A percentile compares a stretch with the other conserved stretches of the same genome.
Evolutionary conservation across 164 flowering plant genomes (phyloP).

Genomic region (Pachysandra terminalis): DNA sequence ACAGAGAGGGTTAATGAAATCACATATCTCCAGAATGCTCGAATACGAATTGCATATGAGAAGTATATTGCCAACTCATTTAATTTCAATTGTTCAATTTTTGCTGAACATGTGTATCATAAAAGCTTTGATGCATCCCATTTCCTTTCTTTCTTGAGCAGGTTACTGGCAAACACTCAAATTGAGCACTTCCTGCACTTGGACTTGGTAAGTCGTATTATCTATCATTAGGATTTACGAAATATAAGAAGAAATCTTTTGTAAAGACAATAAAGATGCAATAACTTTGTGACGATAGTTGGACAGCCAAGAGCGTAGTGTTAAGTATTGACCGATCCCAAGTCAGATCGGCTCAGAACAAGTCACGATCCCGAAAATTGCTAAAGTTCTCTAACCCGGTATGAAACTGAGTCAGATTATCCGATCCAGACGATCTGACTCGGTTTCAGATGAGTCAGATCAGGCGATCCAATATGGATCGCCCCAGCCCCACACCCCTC

Average conservation of each 20-base stretch:
- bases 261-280: background rate
- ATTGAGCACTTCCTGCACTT: slow-evolving; percentile 59
- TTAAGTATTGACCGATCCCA: no score
- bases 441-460: no score
- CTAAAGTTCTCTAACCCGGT: no score
- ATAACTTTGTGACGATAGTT: no score
- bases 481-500: no score
- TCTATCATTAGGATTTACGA: background rate
- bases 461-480: no score
- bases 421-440: no score
- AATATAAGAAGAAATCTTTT: background rate
- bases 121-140: background rate
- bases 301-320: no score
- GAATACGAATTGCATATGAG: slow-evolving; percentile 50
- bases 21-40: slow-evolving; percentile 48
- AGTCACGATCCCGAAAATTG: no score
- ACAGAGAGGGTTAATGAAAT: slow-evolving; percentile 53
- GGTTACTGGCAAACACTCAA: slow-evolving; percentile 46
- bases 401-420: no score
- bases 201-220: slow-evolving; percentile 59
- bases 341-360: no score
- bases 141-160: slow-evolving; percentile 22
- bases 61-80: slow-evolving; percentile 33
- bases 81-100: background rate
- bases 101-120: background rate